Base-by-base conservation (phyloP, 1,284 basidiomycete species). In the Apiotrichum montevideense region DNA sequence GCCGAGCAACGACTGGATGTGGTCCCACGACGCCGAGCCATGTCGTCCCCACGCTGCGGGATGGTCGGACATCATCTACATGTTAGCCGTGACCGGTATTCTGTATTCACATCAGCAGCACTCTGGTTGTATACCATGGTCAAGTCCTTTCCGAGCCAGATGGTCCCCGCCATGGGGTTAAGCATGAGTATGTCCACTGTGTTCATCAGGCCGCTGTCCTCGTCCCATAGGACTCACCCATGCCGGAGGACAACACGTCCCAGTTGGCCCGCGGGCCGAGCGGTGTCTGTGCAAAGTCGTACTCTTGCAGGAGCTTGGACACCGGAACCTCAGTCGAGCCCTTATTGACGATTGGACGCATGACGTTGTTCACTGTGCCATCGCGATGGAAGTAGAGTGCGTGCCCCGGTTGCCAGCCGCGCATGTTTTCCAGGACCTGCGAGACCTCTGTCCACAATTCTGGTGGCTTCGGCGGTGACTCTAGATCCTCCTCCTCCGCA, bases 61-160 rank as follows among this genome's bases (percentile, higher is more conserved):
- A 40, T 77, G 75, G 47, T 73, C 71, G 35, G 59, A 63, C 35
- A 69, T 46, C 29, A 46, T 34, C 32, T 34, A 7, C 10, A 6
- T 35, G n/a, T 14, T 40, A 46, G 45, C 21, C 10, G 46, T 37
- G n/a, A 32, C 3, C 35, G 5, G 4, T 3, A 13, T 9, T 21
- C 7, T 4, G 11, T 46, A 57, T 62, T 29, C 33, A 64, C 64
- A 52, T 68, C 66, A 7, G 72, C 66, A 42, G 71, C 74, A 1
- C 61, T 58, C 46, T 69, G 66, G 53, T 77, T 77, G 59, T 77
- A 77, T 11, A 77, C 63, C 53, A 74, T 46, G 3, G 71, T 72
- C 34, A 73, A 54, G 21, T 76, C 71, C 48, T 63, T 59, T 10
- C 74, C 73, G 71, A 72, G 74, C 74, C 74, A 77, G 5, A 77